These are phyloP conservation scores for Boletellus emodensis DNA, from an alignment of 768 basidiomycete genomes.

Conservation along the genomic window DNA sequence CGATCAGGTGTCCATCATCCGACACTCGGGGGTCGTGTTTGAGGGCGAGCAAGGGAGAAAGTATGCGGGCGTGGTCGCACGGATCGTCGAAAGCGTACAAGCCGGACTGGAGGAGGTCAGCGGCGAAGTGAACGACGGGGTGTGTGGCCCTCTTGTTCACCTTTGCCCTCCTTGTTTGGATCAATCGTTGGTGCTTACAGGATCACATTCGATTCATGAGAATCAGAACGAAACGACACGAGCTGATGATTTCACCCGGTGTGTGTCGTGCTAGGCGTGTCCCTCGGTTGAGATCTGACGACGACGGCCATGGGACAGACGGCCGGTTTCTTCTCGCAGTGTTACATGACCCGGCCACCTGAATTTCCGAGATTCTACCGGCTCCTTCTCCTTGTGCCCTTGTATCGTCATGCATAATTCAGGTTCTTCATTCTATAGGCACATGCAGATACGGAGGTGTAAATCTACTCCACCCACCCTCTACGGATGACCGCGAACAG, in stretches of 20 bases:
- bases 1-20: slow-evolving; percentile 71
- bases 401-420: slow-evolving; percentile 15
- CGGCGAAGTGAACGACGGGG: slow-evolving; percentile 55
- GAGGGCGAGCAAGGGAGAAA: slow-evolving; percentile 79
- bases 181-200: slow-evolving; percentile 34
- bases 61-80: slow-evolving; percentile 67
- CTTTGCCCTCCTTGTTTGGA: neutral
- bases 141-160: slow-evolving; percentile 31
- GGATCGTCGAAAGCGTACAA: slow-evolving; percentile 77
- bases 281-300: neutral
- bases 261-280: slow-evolving; percentile 22
- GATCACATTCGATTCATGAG: slow-evolving; percentile 86
- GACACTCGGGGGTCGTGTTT: slow-evolving; percentile 80
- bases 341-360: slow-evolving; percentile 70
- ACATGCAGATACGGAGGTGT: slow-evolving; percentile 1
- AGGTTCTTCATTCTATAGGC: neutral
- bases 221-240: slow-evolving; percentile 87
- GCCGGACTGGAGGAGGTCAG: slow-evolving; percentile 76
- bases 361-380: neutral
- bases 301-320: slow-evolving; percentile 41
- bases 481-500: slow-evolving; percentile 17
- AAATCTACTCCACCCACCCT: neutral
- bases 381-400: neutral
- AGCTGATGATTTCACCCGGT: slow-evolving; percentile 95
- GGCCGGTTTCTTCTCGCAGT: slow-evolving; percentile 79